Evolutionary conservation across 148 eudicot species (phyloP).

Genomic region (Bassia scoparia): DNA sequence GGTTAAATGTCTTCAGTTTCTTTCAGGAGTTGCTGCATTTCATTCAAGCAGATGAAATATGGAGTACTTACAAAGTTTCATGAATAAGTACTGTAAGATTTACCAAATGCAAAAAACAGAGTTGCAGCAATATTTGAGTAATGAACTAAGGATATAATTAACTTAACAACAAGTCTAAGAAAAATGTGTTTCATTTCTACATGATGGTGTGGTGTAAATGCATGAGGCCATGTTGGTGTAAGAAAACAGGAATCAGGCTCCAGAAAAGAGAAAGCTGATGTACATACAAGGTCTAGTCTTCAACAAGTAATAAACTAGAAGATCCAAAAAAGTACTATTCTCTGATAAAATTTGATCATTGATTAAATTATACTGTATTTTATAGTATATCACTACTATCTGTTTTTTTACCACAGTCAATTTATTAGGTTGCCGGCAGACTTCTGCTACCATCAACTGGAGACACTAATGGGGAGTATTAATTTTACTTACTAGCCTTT

Average conservation of each 20-base stretch:
- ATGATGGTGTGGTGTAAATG: slow-evolving; percentile 9
- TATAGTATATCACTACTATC: background rate
- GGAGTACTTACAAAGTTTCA: background rate
- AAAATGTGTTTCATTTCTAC: background rate
- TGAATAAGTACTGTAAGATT: background rate
- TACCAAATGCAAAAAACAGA: background rate
- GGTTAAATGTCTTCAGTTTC: background rate
- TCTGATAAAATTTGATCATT: slow-evolving; percentile 16
- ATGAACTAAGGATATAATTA: no score
- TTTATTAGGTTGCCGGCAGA: slow-evolving; percentile 23
- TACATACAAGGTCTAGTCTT: slow-evolving; percentile 13
- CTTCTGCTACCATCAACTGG: slow-evolving; percentile 14
- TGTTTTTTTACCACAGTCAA: slow-evolving; percentile 22
- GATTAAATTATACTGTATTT: no score
- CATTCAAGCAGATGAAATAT: background rate
- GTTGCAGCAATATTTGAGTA: background rate
- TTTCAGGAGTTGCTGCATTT: background rate
- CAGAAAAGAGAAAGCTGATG: slow-evolving; percentile 11
- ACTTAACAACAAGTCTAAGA: background rate
- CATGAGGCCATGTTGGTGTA: slow-evolving; percentile 11
- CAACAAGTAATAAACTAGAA: slow-evolving; percentile 18
- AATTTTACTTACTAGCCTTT: slow-evolving; percentile 7
- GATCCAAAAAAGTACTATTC: slow-evolving; percentile 26
- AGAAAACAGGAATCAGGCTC: slow-evolving; percentile 9
- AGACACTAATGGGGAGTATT: slow-evolving; percentile 4